Base-by-base conservation (phyloP, 164 flowering plant genomes). In the Vitis labrusca region DNA sequence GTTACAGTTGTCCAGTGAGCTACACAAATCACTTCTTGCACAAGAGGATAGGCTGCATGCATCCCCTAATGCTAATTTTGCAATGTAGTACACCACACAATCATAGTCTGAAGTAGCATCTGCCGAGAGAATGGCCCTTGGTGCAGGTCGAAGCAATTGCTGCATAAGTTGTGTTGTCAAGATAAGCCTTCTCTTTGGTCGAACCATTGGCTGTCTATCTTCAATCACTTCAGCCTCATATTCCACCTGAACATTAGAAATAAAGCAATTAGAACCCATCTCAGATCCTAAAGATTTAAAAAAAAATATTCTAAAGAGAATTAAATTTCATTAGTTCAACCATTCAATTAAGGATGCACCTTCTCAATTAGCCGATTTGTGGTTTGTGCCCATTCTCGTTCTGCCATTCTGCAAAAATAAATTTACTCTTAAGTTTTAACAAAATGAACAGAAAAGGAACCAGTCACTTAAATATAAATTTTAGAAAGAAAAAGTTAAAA, bases 111-210 rank as follows among this genome's bases (percentile, higher is more conserved):
- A 78, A 19, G 65, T 64, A 47, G 86, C 87, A 68, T 89, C 88
- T n/a, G 76, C 83, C 23, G 79, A 80, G 19, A 90, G 79, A 66
- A 89, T 67, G 59, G 82, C 72, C 68, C 85, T 68, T 3, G 89
- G 83, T 32, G 88, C 64, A 74, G 97, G 86, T 8, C 71, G 70
- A 71, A 94, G 72, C 37, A 92, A 66, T 58, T 86, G 94, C 75
- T 94, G 97, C 88, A 88, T 82, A 53, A 90, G 85, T 74, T 89
- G 89, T 60, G 97, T 88, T 8, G 93, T 86, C 74, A 81, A 79
- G 17, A 83, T 66, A 71, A 94, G 87, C 79, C 98, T 84, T 79
- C 86, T 87, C 68, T 83, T 82, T 57, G 90, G 77, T 68, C 84
- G 81, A 74, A 70, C 55, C 61, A 73, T 10, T 70, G 78, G 78